Evolutionary conservation across 768 basidiomycete species (phyloP).

Genomic region (Tricholoma bakamatsutake): DNA sequence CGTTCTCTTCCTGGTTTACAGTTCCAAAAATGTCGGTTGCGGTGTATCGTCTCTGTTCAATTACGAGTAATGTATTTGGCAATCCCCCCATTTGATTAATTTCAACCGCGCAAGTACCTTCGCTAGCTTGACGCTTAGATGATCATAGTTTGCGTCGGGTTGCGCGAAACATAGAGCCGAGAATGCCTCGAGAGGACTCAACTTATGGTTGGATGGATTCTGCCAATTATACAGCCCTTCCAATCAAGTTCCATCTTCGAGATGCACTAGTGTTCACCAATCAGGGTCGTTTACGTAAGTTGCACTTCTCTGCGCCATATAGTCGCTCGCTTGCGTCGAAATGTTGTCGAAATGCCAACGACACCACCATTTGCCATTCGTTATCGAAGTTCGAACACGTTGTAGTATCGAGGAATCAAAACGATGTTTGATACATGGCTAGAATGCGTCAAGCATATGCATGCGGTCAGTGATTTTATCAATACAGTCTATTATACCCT

Average conservation of each 20-base stretch:
- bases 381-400: too few relatives aligned
- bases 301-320: too few relatives aligned
- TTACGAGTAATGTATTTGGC: neutral
- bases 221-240: neutral
- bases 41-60: conserved; percentile 9
- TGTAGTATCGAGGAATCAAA: too few relatives aligned
- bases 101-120: conserved; percentile 20
- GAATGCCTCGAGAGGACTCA: neutral
- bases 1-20: conserved; percentile 14
- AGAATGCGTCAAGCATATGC: neutral
- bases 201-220: neutral
- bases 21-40: conserved; percentile 15
- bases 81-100: neutral
- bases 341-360: too few relatives aligned
- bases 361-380: too few relatives aligned
- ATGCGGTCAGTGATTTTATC: neutral
- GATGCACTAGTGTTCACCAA: neutral
- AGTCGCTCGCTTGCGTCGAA: too few relatives aligned
- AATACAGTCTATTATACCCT: neutral
- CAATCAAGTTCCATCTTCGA: neutral
- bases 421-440: too few relatives aligned
- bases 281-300: too few relatives aligned
- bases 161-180: neutral
- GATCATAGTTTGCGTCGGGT: conserved; percentile 11
- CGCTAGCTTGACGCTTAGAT: conserved; percentile 14